Conservation (phyloP, 2,329 filamentous ascomycete genomes). For the Cladobotryum mycophilum region DNA sequence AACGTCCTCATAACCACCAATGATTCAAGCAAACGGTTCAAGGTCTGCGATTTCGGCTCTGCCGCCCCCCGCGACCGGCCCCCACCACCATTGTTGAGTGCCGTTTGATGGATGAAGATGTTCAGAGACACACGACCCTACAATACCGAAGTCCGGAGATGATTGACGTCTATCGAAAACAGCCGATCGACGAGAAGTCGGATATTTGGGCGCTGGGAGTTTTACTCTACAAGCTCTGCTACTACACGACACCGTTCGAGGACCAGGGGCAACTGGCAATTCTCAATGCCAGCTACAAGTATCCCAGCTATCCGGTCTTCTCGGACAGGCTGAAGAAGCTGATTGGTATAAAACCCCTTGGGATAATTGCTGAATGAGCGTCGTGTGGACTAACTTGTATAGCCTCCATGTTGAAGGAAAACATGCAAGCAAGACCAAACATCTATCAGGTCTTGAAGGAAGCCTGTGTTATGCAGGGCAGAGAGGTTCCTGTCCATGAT, state of each 20-base stretch:
- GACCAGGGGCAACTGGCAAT: constrained; percentile 97
- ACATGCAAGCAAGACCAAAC: constrained; percentile 71
- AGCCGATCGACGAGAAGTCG: constrained; percentile 96
- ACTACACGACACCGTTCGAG: constrained; percentile 98
- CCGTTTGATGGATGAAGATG: constrained; percentile 88
- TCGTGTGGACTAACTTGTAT: constrained; percentile 11
- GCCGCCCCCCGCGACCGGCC: constrained; percentile 76
- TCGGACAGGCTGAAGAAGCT: constrained; percentile 84
- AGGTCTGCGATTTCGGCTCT: constrained; percentile 97
- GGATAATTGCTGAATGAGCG: too few relatives aligned
- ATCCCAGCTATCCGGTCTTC: constrained; percentile 80
- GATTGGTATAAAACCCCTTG: constrained; percentile 55
- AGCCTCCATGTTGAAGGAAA: constrained; percentile 88
- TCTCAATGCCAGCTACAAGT: constrained; percentile 90
- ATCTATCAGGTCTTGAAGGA: constrained; percentile 91
- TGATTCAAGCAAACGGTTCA: constrained; percentile 69
- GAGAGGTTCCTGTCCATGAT: constrained; percentile 81
- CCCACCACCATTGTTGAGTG: constrained; percentile 85
- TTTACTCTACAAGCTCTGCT: constrained; percentile 94
- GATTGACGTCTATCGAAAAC: constrained; percentile 95
- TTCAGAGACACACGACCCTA: constrained; percentile 93
- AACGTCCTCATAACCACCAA: constrained; percentile 83
- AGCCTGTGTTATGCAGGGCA: constrained; percentile 81
- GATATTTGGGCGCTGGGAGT: constrained; percentile 98
- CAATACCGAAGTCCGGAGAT: constrained; percentile 98